Percentiles rank a stretch among this genome's conserved stretches.
Evolutionary conservation across 768 basidiomycete genomes (phyloP).

Genomic region (Pleurotus sapidus): DNA sequence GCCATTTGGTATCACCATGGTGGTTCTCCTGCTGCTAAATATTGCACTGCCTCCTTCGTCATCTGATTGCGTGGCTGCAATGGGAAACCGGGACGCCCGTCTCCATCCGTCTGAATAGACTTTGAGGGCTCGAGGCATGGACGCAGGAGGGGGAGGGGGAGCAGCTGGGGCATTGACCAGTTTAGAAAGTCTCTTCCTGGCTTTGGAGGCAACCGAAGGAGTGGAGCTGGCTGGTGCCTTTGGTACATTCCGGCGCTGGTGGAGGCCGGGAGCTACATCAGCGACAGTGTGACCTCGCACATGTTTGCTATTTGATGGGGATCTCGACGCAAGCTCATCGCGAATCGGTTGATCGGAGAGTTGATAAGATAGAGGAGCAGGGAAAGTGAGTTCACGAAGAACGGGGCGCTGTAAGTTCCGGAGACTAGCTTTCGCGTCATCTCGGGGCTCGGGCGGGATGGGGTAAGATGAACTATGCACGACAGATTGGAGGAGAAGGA

Average conservation of each 20-base stretch:
- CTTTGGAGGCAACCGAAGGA: conserved; percentile 28
- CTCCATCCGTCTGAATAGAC: conserved; percentile 52
- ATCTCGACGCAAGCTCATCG: not conserved
- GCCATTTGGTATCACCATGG: not conserved
- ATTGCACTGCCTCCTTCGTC: conserved; percentile 26
- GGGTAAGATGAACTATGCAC: conserved; percentile 58
- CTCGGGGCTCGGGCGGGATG: conserved; percentile 39
- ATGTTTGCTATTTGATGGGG: not conserved
- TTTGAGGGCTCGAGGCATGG: conserved; percentile 42
- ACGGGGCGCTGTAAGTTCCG: conserved; percentile 25
- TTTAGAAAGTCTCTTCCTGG: not conserved
- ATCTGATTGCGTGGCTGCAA: conserved; percentile 27
- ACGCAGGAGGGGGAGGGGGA: conserved; percentile 41
- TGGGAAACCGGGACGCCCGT: conserved; percentile 23
- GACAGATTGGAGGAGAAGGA: conserved; percentile 70
- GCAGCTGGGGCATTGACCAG: not conserved
- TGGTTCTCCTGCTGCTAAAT: not conserved
- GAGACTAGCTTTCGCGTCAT: conserved; percentile 31
- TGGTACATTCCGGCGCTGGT: conserved; percentile 1
- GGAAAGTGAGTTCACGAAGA: conserved; percentile 65
- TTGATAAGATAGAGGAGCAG: conserved; percentile 63
- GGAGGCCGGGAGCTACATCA: conserved; percentile 13
- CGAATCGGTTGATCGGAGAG: conserved; percentile 8
- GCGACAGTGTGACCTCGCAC: not conserved
- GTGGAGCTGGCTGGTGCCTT: conserved; percentile 10